Base-by-base conservation (phyloP, 768 basidiomycete species). In the Hydnum rufescens region DNA sequence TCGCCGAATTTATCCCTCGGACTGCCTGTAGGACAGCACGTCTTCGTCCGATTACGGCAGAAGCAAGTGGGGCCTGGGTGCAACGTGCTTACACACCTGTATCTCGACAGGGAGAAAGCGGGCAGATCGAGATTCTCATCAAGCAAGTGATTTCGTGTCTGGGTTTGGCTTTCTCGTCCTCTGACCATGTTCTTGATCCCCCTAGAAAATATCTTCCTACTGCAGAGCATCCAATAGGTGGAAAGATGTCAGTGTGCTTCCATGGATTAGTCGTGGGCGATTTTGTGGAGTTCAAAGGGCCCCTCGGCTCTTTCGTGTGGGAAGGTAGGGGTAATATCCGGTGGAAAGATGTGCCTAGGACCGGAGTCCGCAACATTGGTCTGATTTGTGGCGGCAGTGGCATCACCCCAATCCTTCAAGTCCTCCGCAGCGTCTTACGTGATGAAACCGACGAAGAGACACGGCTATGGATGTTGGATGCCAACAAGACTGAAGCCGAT, bases 341-440 rank as follows among this genome's bases (percentile, higher is more conserved):
- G 25, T 64, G 70, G 63, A 63, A 66, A 42, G 70, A 70, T 0
- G 53, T 61, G 1, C 57, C 65, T 49, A 60, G 60, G 13, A 13
- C 36, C 19, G 59, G 58, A 8, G 61, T 73, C 18, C 60, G 60
- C 23, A 63, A 72, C 19, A 57, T 79, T 13, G 74, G 73, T 1
- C 65, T 78, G 67, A 65, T 78, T 34, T 77, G 73, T 52, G 77
- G 67, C 5, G 77, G 77, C 18, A 75, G 70, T 34, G 76, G 71
- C 23, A 72, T 78, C 49, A 77, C 77, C 0, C 76, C 77, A 0
- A 74, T 78, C 43, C 61, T 76, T 0, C 75, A 77, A 59, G 70
- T 77, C 22, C 62, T 77, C 0, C 69, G 72, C 1, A 66, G 66
- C 46, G 64, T 77, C 43, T 61, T 75, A 42, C 60, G 58, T 22